These are phyloP conservation scores for Coix lacrymajobi DNA, from an alignment of 176 grass and related monocot species.

Conservation along the genomic window DNA sequence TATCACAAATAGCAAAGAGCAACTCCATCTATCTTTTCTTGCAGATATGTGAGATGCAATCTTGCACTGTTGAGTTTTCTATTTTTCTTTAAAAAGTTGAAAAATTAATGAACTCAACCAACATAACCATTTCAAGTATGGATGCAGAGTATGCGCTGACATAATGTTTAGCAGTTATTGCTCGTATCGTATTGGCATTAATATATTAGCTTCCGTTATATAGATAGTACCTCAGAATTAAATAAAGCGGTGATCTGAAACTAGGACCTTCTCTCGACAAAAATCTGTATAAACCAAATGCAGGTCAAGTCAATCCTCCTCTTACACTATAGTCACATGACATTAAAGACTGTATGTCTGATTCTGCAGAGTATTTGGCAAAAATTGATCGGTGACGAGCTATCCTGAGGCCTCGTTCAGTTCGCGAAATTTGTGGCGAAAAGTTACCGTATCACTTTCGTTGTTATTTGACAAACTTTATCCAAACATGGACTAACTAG, in stretches of 20 bases:
- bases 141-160: not conserved
- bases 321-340: conserved; percentile 17
- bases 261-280: not conserved
- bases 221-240: not conserved
- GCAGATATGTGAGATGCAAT: not conserved
- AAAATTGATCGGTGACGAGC: not conserved
- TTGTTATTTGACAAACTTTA: too few relatives aligned
- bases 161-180: not conserved
- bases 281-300: conserved; percentile 13
- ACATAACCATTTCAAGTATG: not conserved
- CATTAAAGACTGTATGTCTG: conserved; percentile 3
- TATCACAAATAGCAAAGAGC: too few relatives aligned
- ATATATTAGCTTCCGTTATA: not conserved
- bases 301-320: conserved; percentile 24
- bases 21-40: too few relatives aligned
- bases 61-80: not conserved
- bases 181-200: not conserved
- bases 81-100: not conserved
- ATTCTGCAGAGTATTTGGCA: not conserved
- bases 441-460: too few relatives aligned
- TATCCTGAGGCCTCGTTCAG: too few relatives aligned
- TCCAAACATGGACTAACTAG: too few relatives aligned
- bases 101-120: not conserved
- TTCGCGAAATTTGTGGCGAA: too few relatives aligned
- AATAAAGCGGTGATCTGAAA: not conserved